These are phyloP conservation scores for Cyberlindnera misumaiensis DNA, from an alignment of 805 yeast species.

Conservation along the genomic window DNA sequence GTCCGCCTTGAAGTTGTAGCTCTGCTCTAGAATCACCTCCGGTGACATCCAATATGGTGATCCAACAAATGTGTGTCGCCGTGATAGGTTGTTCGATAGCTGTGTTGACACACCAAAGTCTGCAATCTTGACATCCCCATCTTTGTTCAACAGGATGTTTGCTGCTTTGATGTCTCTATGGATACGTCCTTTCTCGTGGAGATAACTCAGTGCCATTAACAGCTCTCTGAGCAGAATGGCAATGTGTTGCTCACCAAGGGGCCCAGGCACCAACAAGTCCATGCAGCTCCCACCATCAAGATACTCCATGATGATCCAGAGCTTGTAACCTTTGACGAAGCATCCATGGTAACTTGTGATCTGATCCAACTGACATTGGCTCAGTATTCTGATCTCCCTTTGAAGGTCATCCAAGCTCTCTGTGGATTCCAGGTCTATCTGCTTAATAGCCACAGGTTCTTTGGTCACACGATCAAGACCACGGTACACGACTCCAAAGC, in stretches of 20 bases:
- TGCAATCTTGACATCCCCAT: constrained; percentile 79
- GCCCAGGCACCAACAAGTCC: constrained; percentile 77
- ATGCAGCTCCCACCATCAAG: constrained; percentile 90
- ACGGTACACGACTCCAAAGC: constrained; percentile 93
- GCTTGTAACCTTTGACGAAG: constrained; percentile 70
- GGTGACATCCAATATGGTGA: constrained; percentile 99
- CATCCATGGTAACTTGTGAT: constrained; percentile 90
- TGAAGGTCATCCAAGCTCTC: constrained; percentile 91
- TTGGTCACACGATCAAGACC: constrained; percentile 67
- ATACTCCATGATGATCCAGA: constrained; percentile 96
- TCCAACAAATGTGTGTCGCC: constrained; percentile 64
- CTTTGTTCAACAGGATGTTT: constrained; percentile 63
- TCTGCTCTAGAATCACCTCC: constrained; percentile 89
- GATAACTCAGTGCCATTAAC: constrained; percentile 59
- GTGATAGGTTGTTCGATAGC: constrained; percentile 55
- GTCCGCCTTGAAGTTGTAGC: constrained; percentile 82
- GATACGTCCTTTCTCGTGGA: constrained; percentile 73
- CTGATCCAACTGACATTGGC: constrained; percentile 74
- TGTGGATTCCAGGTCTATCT: constrained; percentile 82
- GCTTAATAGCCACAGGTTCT: constrained; percentile 86
- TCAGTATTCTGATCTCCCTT: constrained; percentile 78
- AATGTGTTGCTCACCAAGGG: constrained; percentile 76
- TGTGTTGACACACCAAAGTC: constrained; percentile 96
- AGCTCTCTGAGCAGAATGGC: constrained; percentile 78
- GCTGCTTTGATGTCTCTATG: constrained; percentile 96